Base-by-base conservation (phyloP, 2,329 filamentous ascomycete species). In the Zymoseptoria brevis region DNA sequence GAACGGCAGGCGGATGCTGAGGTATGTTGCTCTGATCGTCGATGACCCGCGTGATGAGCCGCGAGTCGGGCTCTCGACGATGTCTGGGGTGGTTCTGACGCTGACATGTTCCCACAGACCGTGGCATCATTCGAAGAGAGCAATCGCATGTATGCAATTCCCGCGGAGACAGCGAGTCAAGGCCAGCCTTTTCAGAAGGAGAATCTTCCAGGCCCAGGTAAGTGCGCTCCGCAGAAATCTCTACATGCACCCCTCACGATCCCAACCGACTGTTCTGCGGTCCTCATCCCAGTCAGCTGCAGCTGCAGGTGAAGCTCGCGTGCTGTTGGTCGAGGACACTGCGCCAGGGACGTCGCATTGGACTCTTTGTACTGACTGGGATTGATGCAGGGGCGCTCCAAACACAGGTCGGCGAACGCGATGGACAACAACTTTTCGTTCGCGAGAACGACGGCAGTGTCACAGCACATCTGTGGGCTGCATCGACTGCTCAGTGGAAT, bases 381-480 rank as follows among this genome's bases (percentile, higher is more conserved):
- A 45, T 16, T n/a, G 35, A n/a, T 53, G 52, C 56, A 71, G 90
- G 95, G 19, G 96, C 96, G 67, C 77, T 99, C 8, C 83, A 85
- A 57, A 83, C 83, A 57, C 92, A 91, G 66, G 84, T 86, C 0
- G 94, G 94, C 3, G 94, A 89, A n/a, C 96, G 96, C 74, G 94
- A 99, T 64, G 94, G 94, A 0, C 93, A 99, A 71, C 88, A 96
- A 4, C 87, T 95, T 68, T 95, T 96, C 85, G 93, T 96, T 68
- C 84, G 83, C 60, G 88, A 96, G 72, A 77, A 83, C 7, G 87
- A 96, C 69, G 90, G 90, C 52, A 89, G 84, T 55, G 81, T 96
- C 29, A 90, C 88, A 4, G 91, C 92, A 8, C 90, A 97, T 71
- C 86, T 89, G 62, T 97, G 93, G 93, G 95, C 92, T 11, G 75